A percentile compares a stretch with the other conserved stretches of the same genome.
Conservation (phyloP, 106 monocot species). For the Alisma plantagoaquatica region DNA sequence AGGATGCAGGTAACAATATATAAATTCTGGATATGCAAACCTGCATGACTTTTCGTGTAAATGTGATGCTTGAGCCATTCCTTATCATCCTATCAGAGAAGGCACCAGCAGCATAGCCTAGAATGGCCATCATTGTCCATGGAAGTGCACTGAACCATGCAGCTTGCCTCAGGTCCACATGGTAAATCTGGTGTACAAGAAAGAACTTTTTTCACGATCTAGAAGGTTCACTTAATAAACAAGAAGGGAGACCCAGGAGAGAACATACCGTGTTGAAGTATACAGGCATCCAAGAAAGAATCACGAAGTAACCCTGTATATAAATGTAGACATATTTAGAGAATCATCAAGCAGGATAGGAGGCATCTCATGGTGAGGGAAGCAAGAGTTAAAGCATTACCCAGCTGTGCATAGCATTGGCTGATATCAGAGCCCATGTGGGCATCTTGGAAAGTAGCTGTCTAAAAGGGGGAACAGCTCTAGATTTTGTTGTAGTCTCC, state of each 20-base stretch:
- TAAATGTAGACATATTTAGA: not conserved
- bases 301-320: slow-evolving; percentile 88
- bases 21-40: too few relatives aligned
- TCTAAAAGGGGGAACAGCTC: slow-evolving; percentile 61
- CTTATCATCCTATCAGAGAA: slow-evolving; percentile 65
- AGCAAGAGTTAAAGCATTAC: slow-evolving; percentile 60
- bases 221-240: not conserved
- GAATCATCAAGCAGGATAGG: not conserved
- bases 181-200: slow-evolving; percentile 47
- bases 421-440: slow-evolving; percentile 94
- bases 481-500: slow-evolving; percentile 16
- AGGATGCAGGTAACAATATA: too few relatives aligned
- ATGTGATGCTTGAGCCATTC: slow-evolving; percentile 54
- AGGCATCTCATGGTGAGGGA: too few relatives aligned
- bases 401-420: slow-evolving; percentile 99
- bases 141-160: slow-evolving; percentile 98
- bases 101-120: slow-evolving; percentile 79
- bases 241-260: not conserved
- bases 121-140: slow-evolving; percentile 91
- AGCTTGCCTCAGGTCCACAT: slow-evolving; percentile 81
- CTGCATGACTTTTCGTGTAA: slow-evolving; percentile 88
- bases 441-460: slow-evolving; percentile 74
- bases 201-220: not conserved
- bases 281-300: slow-evolving; percentile 95
- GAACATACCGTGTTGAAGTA: slow-evolving; percentile 83